Evolutionary conservation across 2,329 filamentous ascomycete genomes (phyloP).

Genomic region (Capronia epimyces): DNA sequence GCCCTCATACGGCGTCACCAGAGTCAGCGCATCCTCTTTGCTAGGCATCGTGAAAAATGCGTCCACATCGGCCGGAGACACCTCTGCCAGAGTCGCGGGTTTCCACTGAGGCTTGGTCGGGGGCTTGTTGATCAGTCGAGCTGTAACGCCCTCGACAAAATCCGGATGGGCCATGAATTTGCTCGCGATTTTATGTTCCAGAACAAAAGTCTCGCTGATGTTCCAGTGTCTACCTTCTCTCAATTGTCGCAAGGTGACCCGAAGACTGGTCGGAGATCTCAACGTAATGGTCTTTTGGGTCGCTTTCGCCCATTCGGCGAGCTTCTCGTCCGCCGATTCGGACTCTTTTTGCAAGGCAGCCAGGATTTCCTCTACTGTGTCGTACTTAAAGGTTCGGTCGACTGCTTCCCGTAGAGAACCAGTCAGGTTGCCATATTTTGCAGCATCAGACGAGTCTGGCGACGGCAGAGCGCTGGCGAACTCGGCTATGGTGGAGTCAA

Average conservation of each 20-base stretch:
- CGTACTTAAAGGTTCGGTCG: slow-evolving; percentile 71
- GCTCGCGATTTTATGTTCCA: slow-evolving; percentile 76
- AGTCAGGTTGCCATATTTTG: slow-evolving; percentile 44
- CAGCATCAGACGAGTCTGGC: slow-evolving; percentile 51
- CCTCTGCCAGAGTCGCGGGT: slow-evolving; percentile 65
- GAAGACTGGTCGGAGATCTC: slow-evolving; percentile 79
- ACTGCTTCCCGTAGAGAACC: slow-evolving; percentile 72
- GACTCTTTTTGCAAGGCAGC: slow-evolving; percentile 54
- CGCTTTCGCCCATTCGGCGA: slow-evolving; percentile 69
- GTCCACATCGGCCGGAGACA: slow-evolving; percentile 55
- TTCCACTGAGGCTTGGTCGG: slow-evolving; percentile 66
- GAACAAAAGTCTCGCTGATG: slow-evolving; percentile 77
- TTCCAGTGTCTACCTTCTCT: slow-evolving; percentile 68
- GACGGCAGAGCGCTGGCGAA: slow-evolving; percentile 76
- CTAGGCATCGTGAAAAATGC: slow-evolving; percentile 61
- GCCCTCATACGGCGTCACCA: slow-evolving; percentile 49
- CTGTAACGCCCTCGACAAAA: slow-evolving; percentile 85
- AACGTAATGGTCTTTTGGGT: slow-evolving; percentile 69
- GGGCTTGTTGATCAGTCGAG: slow-evolving; percentile 68
- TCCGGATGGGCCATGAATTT: slow-evolving; percentile 89
- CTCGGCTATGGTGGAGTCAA: slow-evolving; percentile 87
- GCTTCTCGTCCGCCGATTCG: slow-evolving; percentile 42
- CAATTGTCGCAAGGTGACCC: slow-evolving; percentile 80
- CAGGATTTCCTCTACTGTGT: slow-evolving; percentile 65
- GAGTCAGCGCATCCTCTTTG: slow-evolving; percentile 46